Percentiles rank a stretch among this genome's conserved stretches.
Conservation (phyloP, 208 protist genomes). For the Trichomonas tenax region DNA sequence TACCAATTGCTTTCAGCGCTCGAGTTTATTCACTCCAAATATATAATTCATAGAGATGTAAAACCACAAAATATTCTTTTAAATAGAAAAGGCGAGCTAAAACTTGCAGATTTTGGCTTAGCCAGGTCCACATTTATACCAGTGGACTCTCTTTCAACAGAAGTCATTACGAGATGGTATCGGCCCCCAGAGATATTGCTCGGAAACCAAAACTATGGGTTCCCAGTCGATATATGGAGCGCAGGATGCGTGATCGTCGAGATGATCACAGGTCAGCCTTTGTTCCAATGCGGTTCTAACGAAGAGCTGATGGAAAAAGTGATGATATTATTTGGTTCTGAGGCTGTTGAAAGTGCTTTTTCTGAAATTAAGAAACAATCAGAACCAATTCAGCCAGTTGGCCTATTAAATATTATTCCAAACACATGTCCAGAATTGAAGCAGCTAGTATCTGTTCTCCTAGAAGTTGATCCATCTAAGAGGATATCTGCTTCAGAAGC, state of each 20-base stretch:
- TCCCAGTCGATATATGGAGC: conserved; percentile 95
- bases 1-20: conserved; percentile 58
- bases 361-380: neutral
- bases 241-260: conserved; percentile 67
- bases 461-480: conserved; percentile 43
- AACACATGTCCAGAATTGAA: neutral
- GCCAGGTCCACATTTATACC: conserved; percentile 75
- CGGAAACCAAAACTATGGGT: conserved; percentile 86
- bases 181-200: conserved; percentile 96
- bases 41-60: conserved; percentile 63
- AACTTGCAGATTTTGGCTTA: conserved; percentile 60
- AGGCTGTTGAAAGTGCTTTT: neutral
- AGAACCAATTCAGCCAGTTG: neutral
- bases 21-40: conserved; percentile 59
- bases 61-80: conserved; percentile 71
- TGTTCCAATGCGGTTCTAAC: conserved; percentile 37
- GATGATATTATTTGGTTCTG: neutral
- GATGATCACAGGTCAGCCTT: conserved; percentile 38
- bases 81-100: conserved; percentile 55
- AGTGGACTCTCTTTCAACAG: conserved; percentile 79
- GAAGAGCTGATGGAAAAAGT: neutral
- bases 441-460: neutral
- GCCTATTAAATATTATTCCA: neutral
- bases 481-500: conserved; percentile 55
- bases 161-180: conserved; percentile 96